A percentile compares a stretch with the other conserved stretches of the same genome.
phyloP scores from a whole-genome alignment of 768 basidiomycete species.

The Hirschioporus abietinus region DNA sequence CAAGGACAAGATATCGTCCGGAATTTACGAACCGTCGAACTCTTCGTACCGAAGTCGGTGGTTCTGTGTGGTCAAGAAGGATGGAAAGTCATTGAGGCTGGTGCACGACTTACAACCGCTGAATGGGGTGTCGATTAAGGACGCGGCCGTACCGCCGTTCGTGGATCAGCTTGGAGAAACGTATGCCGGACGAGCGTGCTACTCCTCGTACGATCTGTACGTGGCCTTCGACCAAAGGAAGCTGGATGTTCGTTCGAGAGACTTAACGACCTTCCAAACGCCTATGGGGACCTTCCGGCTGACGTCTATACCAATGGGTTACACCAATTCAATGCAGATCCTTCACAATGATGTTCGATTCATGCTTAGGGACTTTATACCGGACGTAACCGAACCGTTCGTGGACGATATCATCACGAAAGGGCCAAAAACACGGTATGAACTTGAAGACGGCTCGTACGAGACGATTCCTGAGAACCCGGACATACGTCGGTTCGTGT shows the following conservation, averaged over 20 bases:
- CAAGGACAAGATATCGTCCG: slow-evolving; percentile 22
- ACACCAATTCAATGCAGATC: slow-evolving; percentile 17
- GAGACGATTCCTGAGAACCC: slow-evolving; percentile 23
- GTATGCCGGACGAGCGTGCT: slow-evolving; percentile 13
- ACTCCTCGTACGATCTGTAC: slow-evolving; percentile 12
- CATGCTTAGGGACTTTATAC: slow-evolving; percentile 30
- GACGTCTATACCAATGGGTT: slow-evolving; percentile 14
- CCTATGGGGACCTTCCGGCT: slow-evolving; percentile 11
- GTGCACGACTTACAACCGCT: slow-evolving; percentile 17
- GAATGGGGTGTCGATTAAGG: slow-evolving; percentile 17
- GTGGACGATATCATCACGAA: slow-evolving; percentile 22
- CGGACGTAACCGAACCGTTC: slow-evolving; percentile 17
- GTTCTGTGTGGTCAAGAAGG: slow-evolving; percentile 24
- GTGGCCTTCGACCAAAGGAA: slow-evolving; percentile 14
- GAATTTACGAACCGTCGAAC: slow-evolving; percentile 17
- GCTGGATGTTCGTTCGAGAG: slow-evolving; percentile 11
- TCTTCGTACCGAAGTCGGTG: slow-evolving; percentile 20
- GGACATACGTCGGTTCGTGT: slow-evolving; percentile 26
- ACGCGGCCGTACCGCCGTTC: slow-evolving; percentile 14
- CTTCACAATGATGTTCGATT: slow-evolving; percentile 32
- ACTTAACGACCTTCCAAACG: slow-evolving; percentile 17
- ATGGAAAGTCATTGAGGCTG: slow-evolving; percentile 8
- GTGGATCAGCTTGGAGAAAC: slow-evolving; percentile 16
- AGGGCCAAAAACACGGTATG: slow-evolving; percentile 22
- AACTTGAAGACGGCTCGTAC: slow-evolving; percentile 11